Conservation (phyloP, 2,329 filamentous ascomycete genomes). For the Lojkania enalia region DNA sequence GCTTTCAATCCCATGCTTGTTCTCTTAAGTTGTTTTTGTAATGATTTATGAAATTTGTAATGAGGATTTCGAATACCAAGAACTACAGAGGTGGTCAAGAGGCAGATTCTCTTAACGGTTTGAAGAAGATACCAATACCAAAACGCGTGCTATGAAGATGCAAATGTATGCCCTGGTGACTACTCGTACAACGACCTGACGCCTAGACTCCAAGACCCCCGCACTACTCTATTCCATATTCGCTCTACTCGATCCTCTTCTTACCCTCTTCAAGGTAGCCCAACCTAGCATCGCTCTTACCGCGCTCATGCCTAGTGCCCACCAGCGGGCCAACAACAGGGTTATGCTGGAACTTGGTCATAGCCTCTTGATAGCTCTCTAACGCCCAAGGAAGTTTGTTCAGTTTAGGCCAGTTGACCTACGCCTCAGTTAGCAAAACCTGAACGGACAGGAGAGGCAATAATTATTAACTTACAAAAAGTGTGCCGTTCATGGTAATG, state of each 20-base stretch:
- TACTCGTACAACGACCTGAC: background rate
- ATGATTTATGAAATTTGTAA: no score
- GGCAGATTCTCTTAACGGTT: no score
- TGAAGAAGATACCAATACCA: no score
- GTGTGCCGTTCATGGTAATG: constrained; percentile 80
- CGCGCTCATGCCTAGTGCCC: constrained; percentile 69
- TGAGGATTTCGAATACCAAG: no score
- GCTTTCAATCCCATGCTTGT: background rate
- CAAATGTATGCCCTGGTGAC: background rate
- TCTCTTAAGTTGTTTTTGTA: no score
- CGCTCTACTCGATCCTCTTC: constrained; percentile 82
- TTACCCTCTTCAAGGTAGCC: constrained; percentile 94
- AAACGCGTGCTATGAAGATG: no score
- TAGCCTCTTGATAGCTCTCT: constrained; percentile 87
- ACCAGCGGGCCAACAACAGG: constrained; percentile 77
- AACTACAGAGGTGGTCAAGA: no score
- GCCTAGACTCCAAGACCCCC: background rate
- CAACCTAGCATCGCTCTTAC: constrained; percentile 79
- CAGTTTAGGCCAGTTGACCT: constrained; percentile 99
- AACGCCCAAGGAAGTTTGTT: constrained; percentile 84
- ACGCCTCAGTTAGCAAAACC: background rate
- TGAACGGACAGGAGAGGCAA: constrained; percentile 5
- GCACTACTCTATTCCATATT: background rate
- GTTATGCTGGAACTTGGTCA: constrained; percentile 80
- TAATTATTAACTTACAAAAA: constrained; percentile 73